Conservation (phyloP, 495 filamentous ascomycete species). For the Durotheca rogersii region DNA sequence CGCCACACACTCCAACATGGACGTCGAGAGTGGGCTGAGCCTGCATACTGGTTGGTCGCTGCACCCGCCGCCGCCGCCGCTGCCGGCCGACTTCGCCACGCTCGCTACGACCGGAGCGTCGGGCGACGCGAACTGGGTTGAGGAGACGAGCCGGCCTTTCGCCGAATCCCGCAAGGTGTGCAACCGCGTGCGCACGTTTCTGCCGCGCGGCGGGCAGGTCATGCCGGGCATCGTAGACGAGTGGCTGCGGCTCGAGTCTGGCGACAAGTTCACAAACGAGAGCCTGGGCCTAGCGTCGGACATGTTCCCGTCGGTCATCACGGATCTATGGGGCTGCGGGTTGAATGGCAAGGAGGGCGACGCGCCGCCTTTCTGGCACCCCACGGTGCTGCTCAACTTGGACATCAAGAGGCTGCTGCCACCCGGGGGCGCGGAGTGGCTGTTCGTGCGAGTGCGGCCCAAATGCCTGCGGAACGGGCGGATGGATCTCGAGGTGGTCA, state of each 20-base stretch:
- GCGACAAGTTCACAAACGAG: conserved; percentile 56
- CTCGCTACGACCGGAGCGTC: conserved; percentile 39
- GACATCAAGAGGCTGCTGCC: conserved; percentile 67
- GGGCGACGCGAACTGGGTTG: conserved; percentile 50
- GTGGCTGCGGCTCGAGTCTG: conserved; percentile 59
- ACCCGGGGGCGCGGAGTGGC: conserved; percentile 60
- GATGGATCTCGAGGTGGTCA: conserved; percentile 61
- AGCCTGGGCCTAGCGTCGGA: conserved; percentile 60
- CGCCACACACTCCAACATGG: conserved; percentile 63
- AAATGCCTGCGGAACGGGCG: conserved; percentile 60
- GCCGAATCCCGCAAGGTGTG: conserved; percentile 60
- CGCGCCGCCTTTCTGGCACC: conserved; percentile 63
- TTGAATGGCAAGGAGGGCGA: conserved; percentile 6
- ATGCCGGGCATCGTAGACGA: conserved; percentile 55
- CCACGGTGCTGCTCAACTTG: conserved; percentile 65
- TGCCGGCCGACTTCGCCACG: conserved; percentile 41
- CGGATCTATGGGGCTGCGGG: conserved; percentile 14
- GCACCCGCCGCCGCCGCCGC: conserved; percentile 45
- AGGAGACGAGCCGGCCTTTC: conserved; percentile 47
- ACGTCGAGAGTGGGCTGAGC: conserved; percentile 58
- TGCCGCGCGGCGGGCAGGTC: conserved; percentile 53
- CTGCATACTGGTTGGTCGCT: conserved; percentile 52
- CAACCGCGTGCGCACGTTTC: conserved; percentile 54
- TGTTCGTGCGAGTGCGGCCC: conserved; percentile 58
- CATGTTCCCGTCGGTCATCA: conserved; percentile 49